Base-by-base conservation (phyloP, 106 monocot genomes). In the Ottelia alismoides region DNA sequence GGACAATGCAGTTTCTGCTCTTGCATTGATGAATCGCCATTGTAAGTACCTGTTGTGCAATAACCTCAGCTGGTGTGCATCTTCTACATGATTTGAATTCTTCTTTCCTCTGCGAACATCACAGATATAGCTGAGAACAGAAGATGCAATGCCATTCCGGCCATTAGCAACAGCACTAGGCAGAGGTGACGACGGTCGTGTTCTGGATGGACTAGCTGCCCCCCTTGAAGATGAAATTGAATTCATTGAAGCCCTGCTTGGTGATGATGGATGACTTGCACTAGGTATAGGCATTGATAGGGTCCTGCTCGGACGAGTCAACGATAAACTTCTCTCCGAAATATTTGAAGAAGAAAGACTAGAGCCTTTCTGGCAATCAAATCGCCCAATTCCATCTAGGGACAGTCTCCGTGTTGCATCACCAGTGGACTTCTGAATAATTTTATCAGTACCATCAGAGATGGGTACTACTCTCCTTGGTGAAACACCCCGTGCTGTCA, bases 11-110 rank as follows among this genome's bases (percentile, higher is more conserved):
- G 63, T 70, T 49, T 77, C 76, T 31, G 73, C 74, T 57, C 47
- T 65, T 19, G 88, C 84, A 76, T 88, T 94, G 16, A 81, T 61
- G 35, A 84, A 81, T 28, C 68, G 77, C 94, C 94, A 94, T 49
- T 88, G 94, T 65, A 84, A 62, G 35, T 56, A 56, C 60, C 75
- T 75, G 57, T 70, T 84, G 43, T 94, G 50, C 43, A 81, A 62
- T 29, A 94, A 24, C n/a, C 78, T 62, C 57, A 94, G 53, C 45
- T 88, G 78, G 69, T 88, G 88, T 25, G 53, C 76, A 74, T 84
- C 81, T 52, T 88, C 84, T 17, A 72, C 61, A 17, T 79, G 68
- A 22, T 35, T 76, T 51, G 69, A 56, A 47, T 46, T 71, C 65
- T 65, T 77, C 64, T 78, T 81, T 53, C 77, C 81, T 68, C 67